A percentile compares a stretch with the other conserved stretches of the same genome.
Conservation (phyloP, 2,329 filamentous ascomycete species). For the Pyrenophora seminiperda region DNA sequence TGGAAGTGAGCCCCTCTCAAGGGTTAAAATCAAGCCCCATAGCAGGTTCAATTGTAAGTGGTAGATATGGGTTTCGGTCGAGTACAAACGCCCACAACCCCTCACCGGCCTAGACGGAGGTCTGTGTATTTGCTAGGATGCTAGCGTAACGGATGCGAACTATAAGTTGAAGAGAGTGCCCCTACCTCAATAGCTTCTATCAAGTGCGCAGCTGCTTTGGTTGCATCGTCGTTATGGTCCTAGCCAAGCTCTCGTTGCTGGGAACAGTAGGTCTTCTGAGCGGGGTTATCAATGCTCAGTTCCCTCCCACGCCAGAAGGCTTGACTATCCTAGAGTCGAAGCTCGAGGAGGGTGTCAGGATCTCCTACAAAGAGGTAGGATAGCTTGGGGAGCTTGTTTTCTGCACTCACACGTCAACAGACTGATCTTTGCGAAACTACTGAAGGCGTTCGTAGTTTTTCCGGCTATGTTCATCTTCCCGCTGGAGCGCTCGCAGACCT, state of each 20-base stretch:
- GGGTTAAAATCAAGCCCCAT: too few relatives aligned
- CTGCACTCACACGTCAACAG: constrained; percentile 17
- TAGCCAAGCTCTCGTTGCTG: constrained; percentile 13
- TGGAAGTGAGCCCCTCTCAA: too few relatives aligned
- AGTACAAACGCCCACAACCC: too few relatives aligned
- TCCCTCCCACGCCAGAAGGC: constrained; percentile 48
- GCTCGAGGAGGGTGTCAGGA: constrained; percentile 48
- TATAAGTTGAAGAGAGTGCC: too few relatives aligned
- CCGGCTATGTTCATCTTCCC: constrained; percentile 64
- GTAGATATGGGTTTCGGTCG: too few relatives aligned
- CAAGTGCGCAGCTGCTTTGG: background rate
- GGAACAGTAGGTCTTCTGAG: constrained; percentile 21
- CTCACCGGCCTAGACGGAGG: too few relatives aligned
- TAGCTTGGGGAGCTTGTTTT: background rate
- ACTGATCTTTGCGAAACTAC: constrained; percentile 62
- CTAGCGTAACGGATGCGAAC: too few relatives aligned
- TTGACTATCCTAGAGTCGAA: constrained; percentile 49
- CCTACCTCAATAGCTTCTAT: background rate
- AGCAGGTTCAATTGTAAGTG: too few relatives aligned
- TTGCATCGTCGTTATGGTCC: constrained; percentile 13
- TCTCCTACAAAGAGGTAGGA: constrained; percentile 53
- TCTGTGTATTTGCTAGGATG: too few relatives aligned
- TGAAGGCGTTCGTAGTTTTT: constrained; percentile 61
- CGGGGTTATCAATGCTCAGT: constrained; percentile 37
- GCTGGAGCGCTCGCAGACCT: constrained; percentile 50